Evolutionary conservation across 2,329 filamentous ascomycete species (phyloP), one percentile per base, ranked within the genome.

Genomic region (Paraphoma sp.): DNA sequence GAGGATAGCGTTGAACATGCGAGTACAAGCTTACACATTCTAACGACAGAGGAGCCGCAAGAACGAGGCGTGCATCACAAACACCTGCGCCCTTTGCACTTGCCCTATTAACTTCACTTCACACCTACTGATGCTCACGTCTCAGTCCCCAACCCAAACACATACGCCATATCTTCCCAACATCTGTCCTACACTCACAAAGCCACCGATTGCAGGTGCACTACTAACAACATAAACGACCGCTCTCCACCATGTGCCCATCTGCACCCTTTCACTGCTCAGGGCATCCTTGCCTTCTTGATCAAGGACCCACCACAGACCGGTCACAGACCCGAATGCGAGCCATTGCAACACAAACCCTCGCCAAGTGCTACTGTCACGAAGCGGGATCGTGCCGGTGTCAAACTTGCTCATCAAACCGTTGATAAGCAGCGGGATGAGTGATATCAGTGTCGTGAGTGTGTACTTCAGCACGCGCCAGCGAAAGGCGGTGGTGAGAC

Each of bases 171-270:
- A 75, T 9, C 61, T 56, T 29, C 4, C 51, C 16, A 74, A 16
- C 72, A 73, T 73, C 55, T 72, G 59, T 12, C 56, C 66, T 14
- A 74, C 70, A 29, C 70, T 63, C 9, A 72, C 48, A 45, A 69
- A 68, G 0, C 68, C 69, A 1, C 67, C 66, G 3, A 74, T 53
- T 1, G 70, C 67, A 1, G 67, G 63, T 38, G 45, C 51, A 12
- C 33, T 51, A 44, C 50, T 60, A 1, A 59, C 9, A 11, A 59
- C 10, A 55, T 60, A 62, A 45, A 43, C 10, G 23, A 49, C 30
- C 1, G 38, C 42, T 16, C 56, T 55, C 33, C 33, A 10, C 33
- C 45, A 16, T 8, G 54, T 47, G 12, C 49, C 29, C 3, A 56
- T 38, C 29, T 60, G 40, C 54, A 29, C 31, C 30, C 53, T 29